phyloP scores from a whole-genome alignment of 2,329 filamentous ascomycete genomes.

The Colletotrichum zoysiae region DNA sequence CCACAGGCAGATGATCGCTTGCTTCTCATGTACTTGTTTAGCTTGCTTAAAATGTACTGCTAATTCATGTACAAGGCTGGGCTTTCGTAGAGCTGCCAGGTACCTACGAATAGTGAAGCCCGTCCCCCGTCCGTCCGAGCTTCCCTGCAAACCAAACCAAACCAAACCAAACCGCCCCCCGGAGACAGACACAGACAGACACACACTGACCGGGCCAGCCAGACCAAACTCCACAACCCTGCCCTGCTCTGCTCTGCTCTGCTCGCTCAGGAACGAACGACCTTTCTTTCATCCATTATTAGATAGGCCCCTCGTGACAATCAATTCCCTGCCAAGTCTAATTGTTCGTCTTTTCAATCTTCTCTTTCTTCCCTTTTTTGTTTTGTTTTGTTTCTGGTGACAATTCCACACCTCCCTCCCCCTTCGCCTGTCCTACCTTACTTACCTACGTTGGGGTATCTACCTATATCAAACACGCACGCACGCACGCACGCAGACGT shows the following conservation, averaged over 20 bases:
- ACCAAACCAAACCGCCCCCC: neutral
- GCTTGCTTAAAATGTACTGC: too few species aligned
- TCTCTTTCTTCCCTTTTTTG: constrained; percentile 12
- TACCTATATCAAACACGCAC: constrained; percentile 12
- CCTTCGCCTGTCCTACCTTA: neutral
- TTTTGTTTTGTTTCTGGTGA: neutral
- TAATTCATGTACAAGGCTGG: too few species aligned
- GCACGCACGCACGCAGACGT: neutral
- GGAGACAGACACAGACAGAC: too few species aligned
- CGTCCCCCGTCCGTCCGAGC: constrained; percentile 24
- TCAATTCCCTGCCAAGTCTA: constrained; percentile 35
- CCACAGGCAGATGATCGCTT: neutral
- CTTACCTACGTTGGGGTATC: neutral
- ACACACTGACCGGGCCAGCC: constrained; percentile 1
- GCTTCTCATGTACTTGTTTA: too few species aligned
- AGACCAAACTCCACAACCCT: constrained; percentile 32
- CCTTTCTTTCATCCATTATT: constrained; percentile 39
- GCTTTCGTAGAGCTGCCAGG: too few species aligned
- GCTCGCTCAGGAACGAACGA: constrained; percentile 36
- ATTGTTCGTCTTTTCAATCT: constrained; percentile 15
- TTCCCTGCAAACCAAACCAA: constrained; percentile 17
- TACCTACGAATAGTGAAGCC: neutral
- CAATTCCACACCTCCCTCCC: neutral
- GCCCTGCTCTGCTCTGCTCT: constrained; percentile 12
- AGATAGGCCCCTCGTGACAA: constrained; percentile 36